Evolutionary conservation across 2,329 filamentous ascomycete genomes (phyloP).

Genomic region (Incumbomyces lentus): DNA sequence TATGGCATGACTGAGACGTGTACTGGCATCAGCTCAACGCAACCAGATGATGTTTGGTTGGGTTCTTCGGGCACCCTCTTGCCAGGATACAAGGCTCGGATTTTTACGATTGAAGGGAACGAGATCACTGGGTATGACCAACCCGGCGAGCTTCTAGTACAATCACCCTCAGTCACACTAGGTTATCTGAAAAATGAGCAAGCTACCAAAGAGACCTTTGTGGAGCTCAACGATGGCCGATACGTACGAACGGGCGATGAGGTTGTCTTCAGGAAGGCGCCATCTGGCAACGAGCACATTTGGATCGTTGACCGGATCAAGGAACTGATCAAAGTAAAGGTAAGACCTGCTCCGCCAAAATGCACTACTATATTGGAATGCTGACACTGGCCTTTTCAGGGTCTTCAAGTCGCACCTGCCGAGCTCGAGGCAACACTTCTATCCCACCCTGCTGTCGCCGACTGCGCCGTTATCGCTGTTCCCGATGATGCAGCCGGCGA

Average conservation of each 20-base stretch:
- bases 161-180: constrained; percentile 64
- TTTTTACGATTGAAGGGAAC: constrained; percentile 57
- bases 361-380: neutral
- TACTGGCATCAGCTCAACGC: constrained; percentile 56
- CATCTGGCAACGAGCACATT: constrained; percentile 64
- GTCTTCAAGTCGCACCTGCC: constrained; percentile 71
- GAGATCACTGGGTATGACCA: constrained; percentile 62
- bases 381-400: constrained; percentile 38
- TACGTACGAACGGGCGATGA: constrained; percentile 85
- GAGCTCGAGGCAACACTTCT: constrained; percentile 74
- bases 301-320: constrained; percentile 72
- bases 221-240: constrained; percentile 47
- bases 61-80: constrained; percentile 64
- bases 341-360: constrained; percentile 26
- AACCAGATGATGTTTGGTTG: constrained; percentile 51
- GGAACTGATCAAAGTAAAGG: constrained; percentile 70
- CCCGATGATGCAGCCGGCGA: constrained; percentile 54
- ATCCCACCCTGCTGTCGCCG: constrained; percentile 61
- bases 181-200: constrained; percentile 82
- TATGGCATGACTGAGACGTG: constrained; percentile 72
- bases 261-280: constrained; percentile 55
- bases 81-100: constrained; percentile 53
- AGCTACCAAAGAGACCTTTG: constrained; percentile 70
- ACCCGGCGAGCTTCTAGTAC: constrained; percentile 71
- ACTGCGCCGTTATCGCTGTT: constrained; percentile 68